A percentile compares a stretch with the other conserved stretches of the same genome.
phyloP scores from a whole-genome alignment of 495 filamentous ascomycete genomes.

The Hypoxylon intermedium region DNA sequence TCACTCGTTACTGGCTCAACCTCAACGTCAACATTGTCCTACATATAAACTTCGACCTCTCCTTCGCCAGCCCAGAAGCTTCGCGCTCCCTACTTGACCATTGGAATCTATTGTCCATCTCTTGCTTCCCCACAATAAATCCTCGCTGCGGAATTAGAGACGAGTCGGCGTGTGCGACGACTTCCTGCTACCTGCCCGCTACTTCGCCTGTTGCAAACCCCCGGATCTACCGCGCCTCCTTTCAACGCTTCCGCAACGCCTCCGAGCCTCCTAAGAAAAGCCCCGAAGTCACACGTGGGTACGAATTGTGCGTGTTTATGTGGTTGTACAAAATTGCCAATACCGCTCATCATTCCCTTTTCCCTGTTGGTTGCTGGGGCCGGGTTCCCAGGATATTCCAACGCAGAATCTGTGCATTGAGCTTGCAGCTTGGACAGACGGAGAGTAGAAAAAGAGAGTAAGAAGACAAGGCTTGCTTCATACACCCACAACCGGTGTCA shows the following conservation, averaged over 20 bases:
- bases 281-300: conserved; percentile 37
- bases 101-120: conserved; percentile 1
- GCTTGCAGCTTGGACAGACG: conserved; percentile 9
- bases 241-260: conserved; percentile 30
- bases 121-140: conserved; percentile 30
- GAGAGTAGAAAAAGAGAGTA: conserved; percentile 22
- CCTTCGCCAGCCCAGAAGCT: conserved; percentile 10
- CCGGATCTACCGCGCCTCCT: conserved; percentile 35
- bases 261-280: conserved; percentile 26
- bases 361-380: conserved; percentile 32
- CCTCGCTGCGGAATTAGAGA: conserved; percentile 23
- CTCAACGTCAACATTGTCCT: conserved; percentile 31
- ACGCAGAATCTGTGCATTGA: conserved; percentile 22
- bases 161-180: conserved; percentile 34
- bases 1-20: conserved; percentile 35
- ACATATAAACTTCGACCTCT: conserved; percentile 6
- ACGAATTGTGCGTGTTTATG: conserved; percentile 31
- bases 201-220: conserved; percentile 25
- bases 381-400: conserved; percentile 28
- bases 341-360: conserved; percentile 34
- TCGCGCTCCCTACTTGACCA: conserved; percentile 26
- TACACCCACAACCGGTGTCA: conserved; percentile 23
- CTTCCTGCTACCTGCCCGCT: conserved; percentile 20
- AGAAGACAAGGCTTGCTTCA: conserved; percentile 17
- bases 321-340: conserved; percentile 31